phyloP scores from a whole-genome alignment of 257 asterid genomes.

The Phtheirospermum japonicum region DNA sequence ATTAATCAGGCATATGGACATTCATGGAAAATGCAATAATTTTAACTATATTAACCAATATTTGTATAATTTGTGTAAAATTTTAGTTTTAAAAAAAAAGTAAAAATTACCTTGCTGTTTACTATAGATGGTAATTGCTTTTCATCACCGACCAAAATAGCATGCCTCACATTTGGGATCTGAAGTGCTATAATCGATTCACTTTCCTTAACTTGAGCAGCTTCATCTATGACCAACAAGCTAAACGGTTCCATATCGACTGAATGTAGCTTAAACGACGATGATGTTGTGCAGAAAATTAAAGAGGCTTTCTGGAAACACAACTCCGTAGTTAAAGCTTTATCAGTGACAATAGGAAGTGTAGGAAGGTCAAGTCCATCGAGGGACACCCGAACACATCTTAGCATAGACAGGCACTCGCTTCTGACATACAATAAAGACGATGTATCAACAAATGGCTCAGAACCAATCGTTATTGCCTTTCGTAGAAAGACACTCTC shows the following conservation, averaged over 20 bases:
- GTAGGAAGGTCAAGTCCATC: slow-evolving; percentile 35
- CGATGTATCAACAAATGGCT: slow-evolving; percentile 16
- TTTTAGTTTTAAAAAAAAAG: too few relatives aligned
- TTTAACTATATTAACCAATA: too few relatives aligned
- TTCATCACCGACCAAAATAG: slow-evolving; percentile 58
- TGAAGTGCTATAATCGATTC: slow-evolving; percentile 56
- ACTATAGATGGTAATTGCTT: slow-evolving; percentile 47
- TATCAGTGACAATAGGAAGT: neutral
- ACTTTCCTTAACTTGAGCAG: slow-evolving; percentile 60
- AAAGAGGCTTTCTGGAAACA: slow-evolving; percentile 43
- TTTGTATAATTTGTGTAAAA: too few relatives aligned
- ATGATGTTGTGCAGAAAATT: slow-evolving; percentile 53
- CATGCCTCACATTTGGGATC: slow-evolving; percentile 38
- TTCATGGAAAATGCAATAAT: too few relatives aligned
- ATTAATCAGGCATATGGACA: too few relatives aligned
- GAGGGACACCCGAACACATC: slow-evolving; percentile 31
- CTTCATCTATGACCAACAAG: slow-evolving; percentile 55
- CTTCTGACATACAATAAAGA: slow-evolving; percentile 25
- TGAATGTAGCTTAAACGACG: slow-evolving; percentile 39
- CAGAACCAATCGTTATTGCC: neutral
- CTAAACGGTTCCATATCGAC: slow-evolving; percentile 33
- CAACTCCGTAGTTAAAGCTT: slow-evolving; percentile 23
- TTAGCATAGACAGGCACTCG: slow-evolving; percentile 28
- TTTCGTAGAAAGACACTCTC: slow-evolving; percentile 26
- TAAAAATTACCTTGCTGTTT: slow-evolving; percentile 58